phyloP scores from a whole-genome alignment of 306 rosid genomes.

The Acacia acuminata region DNA sequence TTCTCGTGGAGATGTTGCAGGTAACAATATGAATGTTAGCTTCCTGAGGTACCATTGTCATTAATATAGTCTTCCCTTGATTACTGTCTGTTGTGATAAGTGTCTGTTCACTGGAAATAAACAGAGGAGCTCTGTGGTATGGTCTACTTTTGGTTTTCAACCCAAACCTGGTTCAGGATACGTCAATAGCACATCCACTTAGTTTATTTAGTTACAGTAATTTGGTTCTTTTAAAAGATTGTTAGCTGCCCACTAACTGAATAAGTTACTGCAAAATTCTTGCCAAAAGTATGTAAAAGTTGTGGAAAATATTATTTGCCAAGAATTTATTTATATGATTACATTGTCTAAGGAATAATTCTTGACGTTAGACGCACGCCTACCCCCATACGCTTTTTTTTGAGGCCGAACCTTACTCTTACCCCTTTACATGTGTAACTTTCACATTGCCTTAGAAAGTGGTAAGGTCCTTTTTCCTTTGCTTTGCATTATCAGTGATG shows the following conservation, averaged over 20 bases:
- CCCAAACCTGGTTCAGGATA: slow-evolving; percentile 4
- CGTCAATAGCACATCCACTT: background rate
- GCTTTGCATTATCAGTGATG: slow-evolving; percentile 8
- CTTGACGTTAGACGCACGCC: background rate
- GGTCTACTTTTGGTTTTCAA: slow-evolving; percentile 14
- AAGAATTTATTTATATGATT: background rate
- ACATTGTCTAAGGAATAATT: background rate
- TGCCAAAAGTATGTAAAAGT: background rate
- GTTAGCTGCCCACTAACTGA: slow-evolving; percentile 18
- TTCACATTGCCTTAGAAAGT: background rate
- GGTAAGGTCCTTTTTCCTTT: slow-evolving; percentile 4
- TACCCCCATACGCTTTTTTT: background rate
- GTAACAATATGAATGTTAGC: slow-evolving; percentile 47
- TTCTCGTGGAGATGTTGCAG: slow-evolving; percentile 99
- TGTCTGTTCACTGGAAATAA: background rate
- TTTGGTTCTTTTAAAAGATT: slow-evolving; percentile 6
- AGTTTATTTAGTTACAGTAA: background rate
- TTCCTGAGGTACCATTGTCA: slow-evolving; percentile 17
- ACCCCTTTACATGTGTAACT: background rate
- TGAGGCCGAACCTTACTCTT: background rate
- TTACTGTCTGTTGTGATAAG: slow-evolving; percentile 14
- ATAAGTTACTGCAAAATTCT: background rate
- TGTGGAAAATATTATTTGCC: background rate
- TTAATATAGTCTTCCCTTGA: slow-evolving; percentile 13
- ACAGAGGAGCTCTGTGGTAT: slow-evolving; percentile 7